Percentiles rank a stretch among this genome's conserved stretches.
phyloP scores from a whole-genome alignment of 805 yeast genomes.

The Blastobotrys terrestris region DNA sequence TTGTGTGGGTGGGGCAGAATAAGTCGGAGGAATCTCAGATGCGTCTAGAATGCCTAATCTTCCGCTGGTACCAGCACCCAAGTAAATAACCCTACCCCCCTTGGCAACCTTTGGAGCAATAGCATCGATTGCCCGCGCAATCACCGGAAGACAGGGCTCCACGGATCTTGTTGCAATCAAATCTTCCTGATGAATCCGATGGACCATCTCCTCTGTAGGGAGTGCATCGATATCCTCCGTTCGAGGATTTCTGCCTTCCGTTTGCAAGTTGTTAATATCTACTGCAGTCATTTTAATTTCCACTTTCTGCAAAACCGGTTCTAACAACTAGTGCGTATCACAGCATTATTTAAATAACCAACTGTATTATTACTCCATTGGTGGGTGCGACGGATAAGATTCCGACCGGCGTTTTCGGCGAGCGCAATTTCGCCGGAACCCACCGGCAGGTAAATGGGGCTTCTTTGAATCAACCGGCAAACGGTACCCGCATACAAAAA shows the following conservation, averaged over 20 bases:
- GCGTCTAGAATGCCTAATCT: slow-evolving; percentile 25
- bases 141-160: slow-evolving; percentile 8
- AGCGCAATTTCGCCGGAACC: not conserved
- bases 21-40: slow-evolving; percentile 27
- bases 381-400: not conserved
- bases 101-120: slow-evolving; percentile 16
- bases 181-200: slow-evolving; percentile 22
- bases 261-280: slow-evolving; percentile 16
- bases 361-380: not conserved
- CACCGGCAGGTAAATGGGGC: not conserved
- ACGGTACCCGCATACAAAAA: too few species aligned
- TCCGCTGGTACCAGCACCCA: slow-evolving; percentile 28
- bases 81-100: slow-evolving; percentile 26
- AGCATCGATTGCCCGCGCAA: slow-evolving; percentile 21
- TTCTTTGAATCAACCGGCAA: too few species aligned
- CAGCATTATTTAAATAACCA: not conserved
- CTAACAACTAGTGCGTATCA: too few species aligned
- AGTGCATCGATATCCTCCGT: slow-evolving; percentile 18
- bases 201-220: slow-evolving; percentile 17
- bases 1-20: slow-evolving; percentile 21
- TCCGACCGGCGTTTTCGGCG: not conserved
- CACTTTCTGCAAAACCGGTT: too few species aligned
- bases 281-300: slow-evolving; percentile 5
- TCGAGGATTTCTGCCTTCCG: slow-evolving; percentile 21
- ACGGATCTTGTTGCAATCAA: slow-evolving; percentile 14